These are phyloP conservation scores for Ilyonectria robusta DNA, from an alignment of 2,329 filamentous ascomycete genomes.

Conservation along the genomic window DNA sequence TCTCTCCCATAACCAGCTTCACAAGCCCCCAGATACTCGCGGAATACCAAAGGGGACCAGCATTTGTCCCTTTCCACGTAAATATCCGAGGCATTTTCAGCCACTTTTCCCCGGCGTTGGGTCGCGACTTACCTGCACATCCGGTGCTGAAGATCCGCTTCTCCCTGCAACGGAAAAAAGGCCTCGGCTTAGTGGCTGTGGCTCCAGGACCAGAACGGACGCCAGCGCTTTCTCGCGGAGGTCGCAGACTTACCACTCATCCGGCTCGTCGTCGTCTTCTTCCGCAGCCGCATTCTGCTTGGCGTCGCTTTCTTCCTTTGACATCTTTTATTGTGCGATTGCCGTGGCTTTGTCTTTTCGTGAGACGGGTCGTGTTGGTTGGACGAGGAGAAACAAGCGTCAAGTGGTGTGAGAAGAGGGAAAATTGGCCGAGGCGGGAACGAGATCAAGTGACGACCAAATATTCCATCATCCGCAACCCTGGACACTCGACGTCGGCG, in stretches of 20 bases:
- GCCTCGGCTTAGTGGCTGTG: conserved; percentile 45
- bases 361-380: conserved; percentile 22
- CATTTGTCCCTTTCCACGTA: not conserved
- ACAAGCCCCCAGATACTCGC: conserved; percentile 5
- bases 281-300: conserved; percentile 54
- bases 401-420: conserved; percentile 44
- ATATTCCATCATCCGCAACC: conserved; percentile 18
- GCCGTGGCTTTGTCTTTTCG: not conserved
- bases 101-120: not conserved
- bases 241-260: conserved; percentile 82
- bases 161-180: conserved; percentile 74
- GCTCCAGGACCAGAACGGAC: conserved; percentile 21
- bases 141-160: conserved; percentile 98
- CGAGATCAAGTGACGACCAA: conserved; percentile 44
- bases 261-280: conserved; percentile 80
- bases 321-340: conserved; percentile 51
- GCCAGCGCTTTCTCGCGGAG: conserved; percentile 20
- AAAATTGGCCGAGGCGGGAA: conserved; percentile 41
- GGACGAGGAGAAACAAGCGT: conserved; percentile 19
- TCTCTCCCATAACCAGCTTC: conserved; percentile 24
- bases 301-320: conserved; percentile 66
- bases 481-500: conserved; percentile 11
- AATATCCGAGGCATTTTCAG: not conserved
- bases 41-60: not conserved
- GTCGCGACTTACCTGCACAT: conserved; percentile 77